Percentiles rank a stretch among this genome's conserved stretches.
Evolutionary conservation across 2,329 filamentous ascomycete genomes (phyloP).

Genomic region (Sporothrix inflata): DNA sequence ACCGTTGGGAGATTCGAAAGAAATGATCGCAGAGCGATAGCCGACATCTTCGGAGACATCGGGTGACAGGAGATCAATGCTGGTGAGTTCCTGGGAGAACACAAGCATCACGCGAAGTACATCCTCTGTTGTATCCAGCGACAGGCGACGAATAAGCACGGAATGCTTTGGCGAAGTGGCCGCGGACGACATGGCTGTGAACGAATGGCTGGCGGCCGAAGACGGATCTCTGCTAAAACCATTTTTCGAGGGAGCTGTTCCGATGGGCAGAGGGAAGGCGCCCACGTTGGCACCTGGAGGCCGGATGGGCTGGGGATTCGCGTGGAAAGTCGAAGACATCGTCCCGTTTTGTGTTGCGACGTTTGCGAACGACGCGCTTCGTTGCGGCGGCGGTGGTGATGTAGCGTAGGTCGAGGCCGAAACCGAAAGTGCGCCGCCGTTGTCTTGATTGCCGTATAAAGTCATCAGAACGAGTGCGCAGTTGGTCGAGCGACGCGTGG

Average conservation of each 20-base stretch:
- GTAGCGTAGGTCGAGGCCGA: neutral
- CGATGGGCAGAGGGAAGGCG: constrained; percentile 37
- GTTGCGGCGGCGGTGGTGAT: neutral
- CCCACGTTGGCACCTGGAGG: constrained; percentile 41
- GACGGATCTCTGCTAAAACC: neutral
- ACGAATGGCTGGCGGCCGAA: neutral
- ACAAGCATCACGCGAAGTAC: neutral
- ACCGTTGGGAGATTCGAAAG: neutral
- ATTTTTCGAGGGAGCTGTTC: neutral
- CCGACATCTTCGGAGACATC: neutral
- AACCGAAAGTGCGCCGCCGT: neutral
- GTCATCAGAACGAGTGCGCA: neutral
- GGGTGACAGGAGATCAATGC: neutral
- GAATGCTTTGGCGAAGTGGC: constrained; percentile 39
- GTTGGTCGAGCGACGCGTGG: neutral
- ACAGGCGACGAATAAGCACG: neutral
- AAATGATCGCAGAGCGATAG: neutral
- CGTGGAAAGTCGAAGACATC: constrained; percentile 52
- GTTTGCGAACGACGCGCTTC: constrained; percentile 26
- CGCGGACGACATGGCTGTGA: neutral
- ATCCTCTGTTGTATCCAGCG: neutral
- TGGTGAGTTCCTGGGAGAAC: neutral
- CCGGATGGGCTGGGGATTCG: constrained; percentile 45
- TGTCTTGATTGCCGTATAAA: neutral
- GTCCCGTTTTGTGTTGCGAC: constrained; percentile 39